A percentile compares a stretch with the other conserved stretches of the same genome.
These are phyloP conservation scores for Pyrus pyrifolia DNA, from an alignment of 306 rosid species.

Conservation along the genomic window DNA sequence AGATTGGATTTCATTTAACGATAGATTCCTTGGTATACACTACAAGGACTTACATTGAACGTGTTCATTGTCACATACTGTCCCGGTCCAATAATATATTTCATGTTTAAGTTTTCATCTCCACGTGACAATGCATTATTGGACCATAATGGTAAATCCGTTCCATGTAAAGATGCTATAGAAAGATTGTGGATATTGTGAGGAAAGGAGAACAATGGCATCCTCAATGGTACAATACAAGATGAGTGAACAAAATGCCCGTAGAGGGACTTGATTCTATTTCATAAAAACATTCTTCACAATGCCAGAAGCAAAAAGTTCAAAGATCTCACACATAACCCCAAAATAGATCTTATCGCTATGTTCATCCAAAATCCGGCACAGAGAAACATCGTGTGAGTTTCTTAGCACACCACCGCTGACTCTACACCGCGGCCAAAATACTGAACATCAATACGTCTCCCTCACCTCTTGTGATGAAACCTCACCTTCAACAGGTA, in stretches of 20 bases:
- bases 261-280: constrained; percentile 11
- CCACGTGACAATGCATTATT: too few species aligned
- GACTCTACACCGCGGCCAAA: constrained; percentile 14
- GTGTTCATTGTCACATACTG: too few species aligned
- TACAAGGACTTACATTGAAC: too few species aligned
- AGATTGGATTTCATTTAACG: too few species aligned
- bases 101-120: too few species aligned
- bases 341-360: constrained; percentile 52
- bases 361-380: background rate
- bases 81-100: too few species aligned
- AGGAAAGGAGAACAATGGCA: background rate
- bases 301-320: constrained; percentile 12
- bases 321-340: constrained; percentile 42
- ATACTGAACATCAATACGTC: constrained; percentile 16
- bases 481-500: constrained; percentile 88
- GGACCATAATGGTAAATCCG: background rate
- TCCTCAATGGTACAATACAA: background rate
- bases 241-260: background rate
- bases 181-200: background rate
- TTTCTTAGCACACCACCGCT: constrained; percentile 22
- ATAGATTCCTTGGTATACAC: too few species aligned
- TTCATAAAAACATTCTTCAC: constrained; percentile 11
- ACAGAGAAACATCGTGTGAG: constrained; percentile 7
- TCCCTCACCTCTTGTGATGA: constrained; percentile 67
- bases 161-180: too few species aligned